Evolutionary conservation across 2,329 filamentous ascomycete genomes (phyloP), one percentile per base, ranked within the genome.

Genomic region (Plectosphaerella cucumerina): DNA sequence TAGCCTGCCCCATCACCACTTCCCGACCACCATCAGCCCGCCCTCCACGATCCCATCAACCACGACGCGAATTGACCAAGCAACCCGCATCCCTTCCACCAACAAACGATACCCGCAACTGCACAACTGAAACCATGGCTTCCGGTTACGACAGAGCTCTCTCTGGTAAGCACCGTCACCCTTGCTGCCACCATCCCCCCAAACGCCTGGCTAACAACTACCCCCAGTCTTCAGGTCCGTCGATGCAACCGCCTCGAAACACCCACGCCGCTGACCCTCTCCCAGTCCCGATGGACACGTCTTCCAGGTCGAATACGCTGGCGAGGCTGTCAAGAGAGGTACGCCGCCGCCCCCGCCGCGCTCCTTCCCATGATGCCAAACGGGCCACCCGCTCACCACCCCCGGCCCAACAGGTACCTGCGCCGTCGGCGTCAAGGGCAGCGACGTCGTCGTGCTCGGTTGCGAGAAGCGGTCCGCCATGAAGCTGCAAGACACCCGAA

Each of bases 401-500:
- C 53, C 43, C 45, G 53, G 50, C 39, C 26, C 26, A 18, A 18
- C 23, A 96, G 90, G 91, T 74, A 99, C 94, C 64, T 99, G 94
- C 75, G 94, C 95, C 46, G 94, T 99, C 50, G 94, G 92, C 61
- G 93, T 99, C 60, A 99, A 99, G 77, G 94, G 94, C 64, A 80
- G 82, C 62, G 89, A 96, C 70, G 89, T 97, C 58, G 94, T 99
- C 34, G 94, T 99, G 26, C 81, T 99, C 47, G 94, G 94, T 64
- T 99, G 94, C 74, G 94, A 99, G 77, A 99, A 99, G 82, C 86
- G 93, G 63, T 97, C 94, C 49, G 94, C 94, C 33, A 97, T 99
- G 89, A 99, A 99, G 77, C 85, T 99, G 54, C 94, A 99, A 81
- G 94, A 99, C 73, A 99, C 95, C 52, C 88, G 94, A 69, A 99